Evolutionary conservation across 345 rosid genomes (phyloP).

Genomic region (Atalantia buxifolia): DNA sequence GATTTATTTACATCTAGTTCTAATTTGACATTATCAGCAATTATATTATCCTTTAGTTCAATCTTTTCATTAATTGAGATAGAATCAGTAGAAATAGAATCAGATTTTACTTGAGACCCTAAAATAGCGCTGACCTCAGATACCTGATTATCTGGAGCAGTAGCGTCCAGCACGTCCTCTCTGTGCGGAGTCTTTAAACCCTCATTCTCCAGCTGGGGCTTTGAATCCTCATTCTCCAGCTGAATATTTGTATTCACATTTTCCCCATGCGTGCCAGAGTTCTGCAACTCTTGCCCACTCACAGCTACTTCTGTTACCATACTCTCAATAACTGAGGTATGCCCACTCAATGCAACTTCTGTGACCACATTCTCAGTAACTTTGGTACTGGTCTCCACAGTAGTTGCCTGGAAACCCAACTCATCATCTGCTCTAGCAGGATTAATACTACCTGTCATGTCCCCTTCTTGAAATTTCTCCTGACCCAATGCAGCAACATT

Average conservation of each 20-base stretch:
- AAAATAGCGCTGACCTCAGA: conserved; percentile 93
- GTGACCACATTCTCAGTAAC: conserved; percentile 30
- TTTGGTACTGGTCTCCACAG: conserved; percentile 18
- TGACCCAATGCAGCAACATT: conserved; percentile 20
- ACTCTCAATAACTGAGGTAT: conserved; percentile 23
- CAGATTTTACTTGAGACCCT: conserved; percentile 99
- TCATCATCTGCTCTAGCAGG: conserved; percentile 26
- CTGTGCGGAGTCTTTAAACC: conserved; percentile 41
- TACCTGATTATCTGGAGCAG: conserved; percentile 90
- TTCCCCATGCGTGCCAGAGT: conserved; percentile 24
- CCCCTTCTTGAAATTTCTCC: conserved; percentile 21
- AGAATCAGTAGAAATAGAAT: conserved; percentile 98
- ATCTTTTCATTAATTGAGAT: conserved; percentile 92
- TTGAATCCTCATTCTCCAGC: conserved; percentile 37
- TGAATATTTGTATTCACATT: conserved; percentile 24
- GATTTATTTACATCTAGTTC: conserved; percentile 86
- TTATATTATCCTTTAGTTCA: conserved; percentile 94
- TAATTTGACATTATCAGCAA: conserved; percentile 96
- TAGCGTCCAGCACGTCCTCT: conserved; percentile 44
- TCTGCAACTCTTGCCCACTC: conserved; percentile 32
- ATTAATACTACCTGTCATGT: conserved; percentile 3
- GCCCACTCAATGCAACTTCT: conserved; percentile 29
- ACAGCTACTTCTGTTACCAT: conserved; percentile 30
- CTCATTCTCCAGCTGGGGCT: conserved; percentile 39
- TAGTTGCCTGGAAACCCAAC: conserved; percentile 13